Conservation (phyloP, 352 stramenopile species). For the Phytophthora sansomeana region DNA sequence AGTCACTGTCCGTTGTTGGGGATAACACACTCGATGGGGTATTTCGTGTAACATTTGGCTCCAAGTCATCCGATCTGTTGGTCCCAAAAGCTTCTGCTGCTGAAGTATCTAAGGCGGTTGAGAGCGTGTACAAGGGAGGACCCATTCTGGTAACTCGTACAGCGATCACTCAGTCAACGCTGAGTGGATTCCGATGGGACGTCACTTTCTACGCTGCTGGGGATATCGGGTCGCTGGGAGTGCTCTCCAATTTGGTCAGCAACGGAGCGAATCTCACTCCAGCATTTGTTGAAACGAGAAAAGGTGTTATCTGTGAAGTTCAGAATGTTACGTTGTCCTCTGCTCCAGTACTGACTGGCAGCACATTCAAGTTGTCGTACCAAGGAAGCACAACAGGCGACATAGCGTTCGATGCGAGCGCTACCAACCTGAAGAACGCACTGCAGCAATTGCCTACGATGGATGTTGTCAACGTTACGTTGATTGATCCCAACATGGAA, state of each 20-base stretch:
- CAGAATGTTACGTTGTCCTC: not conserved
- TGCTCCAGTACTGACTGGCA: not conserved
- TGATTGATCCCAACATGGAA: conserved; percentile 30
- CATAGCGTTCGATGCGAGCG: not conserved
- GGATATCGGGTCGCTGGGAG: conserved; percentile 24
- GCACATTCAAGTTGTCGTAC: not conserved
- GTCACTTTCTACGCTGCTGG: conserved; percentile 43
- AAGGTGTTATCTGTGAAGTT: not conserved
- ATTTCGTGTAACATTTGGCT: not conserved
- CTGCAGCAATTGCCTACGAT: conserved; percentile 25
- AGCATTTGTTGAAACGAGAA: not conserved
- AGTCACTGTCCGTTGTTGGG: conserved; percentile 26
- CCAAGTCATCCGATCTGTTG: not conserved
- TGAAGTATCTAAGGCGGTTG: not conserved
- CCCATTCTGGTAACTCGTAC: not conserved
- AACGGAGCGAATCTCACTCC: not conserved
- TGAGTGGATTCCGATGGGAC: conserved; percentile 36
- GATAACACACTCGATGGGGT: conserved; percentile 3
- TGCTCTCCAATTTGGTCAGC: conserved; percentile 30
- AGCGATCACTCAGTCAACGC: conserved; percentile 11
- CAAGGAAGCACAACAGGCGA: not conserved
- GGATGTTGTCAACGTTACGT: conserved; percentile 37
- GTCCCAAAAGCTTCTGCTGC: not conserved
- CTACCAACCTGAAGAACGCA: not conserved
- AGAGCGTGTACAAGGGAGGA: not conserved